Percentiles rank a stretch among this genome's conserved stretches.
These are phyloP conservation scores for Trichoderma aggressivum DNA, from an alignment of 2,329 filamentous ascomycete genomes.

Conservation along the genomic window DNA sequence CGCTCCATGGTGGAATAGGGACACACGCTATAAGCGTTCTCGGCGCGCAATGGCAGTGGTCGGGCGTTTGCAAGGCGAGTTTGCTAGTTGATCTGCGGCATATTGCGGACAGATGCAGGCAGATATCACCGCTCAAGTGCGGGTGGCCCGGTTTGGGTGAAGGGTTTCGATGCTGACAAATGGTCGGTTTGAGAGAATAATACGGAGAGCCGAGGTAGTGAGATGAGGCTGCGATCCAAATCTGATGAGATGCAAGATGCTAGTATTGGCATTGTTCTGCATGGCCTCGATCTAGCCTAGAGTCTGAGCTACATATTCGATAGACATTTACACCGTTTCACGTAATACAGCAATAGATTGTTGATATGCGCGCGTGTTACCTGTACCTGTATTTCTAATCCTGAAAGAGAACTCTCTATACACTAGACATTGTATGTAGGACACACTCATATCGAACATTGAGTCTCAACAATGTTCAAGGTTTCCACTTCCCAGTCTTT, in stretches of 20 bases:
- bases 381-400: neutral
- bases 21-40: neutral
- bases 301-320: neutral
- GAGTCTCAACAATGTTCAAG: neutral
- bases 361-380: neutral
- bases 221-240: neutral
- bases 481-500: neutral
- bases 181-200: neutral
- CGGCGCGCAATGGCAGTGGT: neutral
- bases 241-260: neutral
- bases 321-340: neutral
- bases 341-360: neutral
- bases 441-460: neutral
- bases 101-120: slow-evolving; percentile 2
- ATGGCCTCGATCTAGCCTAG: neutral
- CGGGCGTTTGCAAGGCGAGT: neutral
- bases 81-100: slow-evolving; percentile 1
- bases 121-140: slow-evolving; percentile 6
- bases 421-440: neutral
- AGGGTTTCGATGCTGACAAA: neutral
- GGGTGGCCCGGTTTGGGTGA: neutral
- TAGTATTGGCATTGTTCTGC: neutral
- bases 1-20: neutral
- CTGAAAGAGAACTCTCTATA: neutral
- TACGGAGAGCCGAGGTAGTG: neutral